Evolutionary conservation across 2,329 filamentous ascomycete species (phyloP).

Genomic region (Fusarium bulbicola): DNA sequence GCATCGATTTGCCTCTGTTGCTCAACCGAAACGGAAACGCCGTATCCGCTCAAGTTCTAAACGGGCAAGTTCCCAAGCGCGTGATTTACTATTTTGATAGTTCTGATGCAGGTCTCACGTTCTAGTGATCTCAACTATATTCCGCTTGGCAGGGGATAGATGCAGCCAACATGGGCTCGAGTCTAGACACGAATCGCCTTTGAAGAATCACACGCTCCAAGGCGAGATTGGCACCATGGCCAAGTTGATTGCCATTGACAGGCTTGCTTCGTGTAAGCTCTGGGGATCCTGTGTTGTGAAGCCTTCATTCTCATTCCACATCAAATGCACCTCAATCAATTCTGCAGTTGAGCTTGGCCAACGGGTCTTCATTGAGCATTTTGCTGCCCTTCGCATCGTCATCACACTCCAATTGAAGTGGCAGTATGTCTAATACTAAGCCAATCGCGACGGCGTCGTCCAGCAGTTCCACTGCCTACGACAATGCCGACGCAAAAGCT

Average conservation of each 20-base stretch:
- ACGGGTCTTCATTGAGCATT: fast-evolving
- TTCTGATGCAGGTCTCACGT: background rate
- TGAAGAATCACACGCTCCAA: background rate
- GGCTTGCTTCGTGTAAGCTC: background rate
- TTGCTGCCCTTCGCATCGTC: fast-evolving
- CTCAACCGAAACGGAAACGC: background rate
- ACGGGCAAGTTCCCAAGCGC: background rate
- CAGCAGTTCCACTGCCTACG: background rate
- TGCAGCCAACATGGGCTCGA: background rate
- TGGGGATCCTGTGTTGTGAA: background rate
- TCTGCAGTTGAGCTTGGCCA: background rate
- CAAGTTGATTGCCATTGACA: background rate
- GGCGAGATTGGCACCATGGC: background rate
- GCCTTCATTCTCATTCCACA: background rate
- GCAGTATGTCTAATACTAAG: background rate
- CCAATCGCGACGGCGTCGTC: background rate
- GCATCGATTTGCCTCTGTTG: background rate
- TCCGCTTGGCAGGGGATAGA: background rate
- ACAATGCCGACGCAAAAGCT: background rate
- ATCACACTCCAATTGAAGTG: background rate
- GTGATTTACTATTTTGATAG: background rate
- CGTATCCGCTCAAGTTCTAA: background rate
- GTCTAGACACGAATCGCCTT: background rate
- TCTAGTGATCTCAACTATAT: background rate
- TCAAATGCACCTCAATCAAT: background rate